Evolutionary conservation across 1,284 basidiomycete genomes (phyloP), one percentile per base, ranked within the genome.

Genomic region (Ganoderma lucidum): DNA sequence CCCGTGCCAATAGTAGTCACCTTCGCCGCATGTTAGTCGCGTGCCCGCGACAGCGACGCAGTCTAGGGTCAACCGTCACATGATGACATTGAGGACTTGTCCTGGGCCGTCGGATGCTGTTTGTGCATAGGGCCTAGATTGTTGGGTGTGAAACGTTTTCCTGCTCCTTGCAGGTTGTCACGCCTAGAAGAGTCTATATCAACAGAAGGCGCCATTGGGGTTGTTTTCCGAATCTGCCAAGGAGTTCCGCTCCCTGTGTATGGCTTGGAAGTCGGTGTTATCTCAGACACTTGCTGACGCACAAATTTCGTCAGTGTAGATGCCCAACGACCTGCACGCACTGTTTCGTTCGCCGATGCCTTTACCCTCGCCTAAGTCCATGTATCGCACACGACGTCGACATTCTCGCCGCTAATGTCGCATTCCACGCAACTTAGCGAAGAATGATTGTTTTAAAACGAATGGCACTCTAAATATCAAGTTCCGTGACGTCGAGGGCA

Each of bases 401-500:
- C 30, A 32, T 35, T 17, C 2, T 56, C 53, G 14, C 30, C 12
- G 14, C 30, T 30, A 14, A 55, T 55, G 23, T 32, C 51, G 30
- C 51, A 0, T 55, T 19, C 53, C 53, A 35, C 28, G 15, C 32
- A 28, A 35, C 53, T 32, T 30, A 32, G 53, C 30, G 17, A 35
- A 56, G 53, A 30, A 55, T 55, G 53, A 32, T 55, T 14, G 53
- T 39, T 39, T 58, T 32, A 58, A 35, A 39, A n/a, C 3, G 19
- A n/a, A 39, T 23, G 56, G 14, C 12, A n/a, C 56, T 59, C 10
- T 39, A 37, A 19, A 19, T 4, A 39, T 39, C 35, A 39, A 35
- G 8, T 59, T 59, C 35, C 56, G 10, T 59, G 56, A 39, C 35
- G n/a, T 59, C 56, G 37, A 59, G 56, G 35, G 56, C 9, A 8